Conservation (phyloP, 768 basidiomycete genomes). For the Omphalotus guepiniiformis region DNA sequence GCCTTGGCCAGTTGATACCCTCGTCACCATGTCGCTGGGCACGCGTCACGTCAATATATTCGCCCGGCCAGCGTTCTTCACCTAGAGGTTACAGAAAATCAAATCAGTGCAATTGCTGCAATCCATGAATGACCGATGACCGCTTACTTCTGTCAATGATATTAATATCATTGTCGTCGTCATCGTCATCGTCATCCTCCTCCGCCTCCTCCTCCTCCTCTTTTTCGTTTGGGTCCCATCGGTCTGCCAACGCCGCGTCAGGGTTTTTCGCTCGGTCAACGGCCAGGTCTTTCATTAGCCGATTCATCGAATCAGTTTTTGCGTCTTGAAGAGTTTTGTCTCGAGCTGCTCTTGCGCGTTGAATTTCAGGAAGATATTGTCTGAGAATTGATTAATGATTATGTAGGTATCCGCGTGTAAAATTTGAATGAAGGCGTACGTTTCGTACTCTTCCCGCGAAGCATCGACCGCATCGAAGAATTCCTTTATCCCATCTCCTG, state of each 20-base stretch:
- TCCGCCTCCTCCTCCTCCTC: slow-evolving; percentile 38
- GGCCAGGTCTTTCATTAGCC: slow-evolving; percentile 74
- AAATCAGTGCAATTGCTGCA: slow-evolving; percentile 3
- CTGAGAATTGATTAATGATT: slow-evolving; percentile 33
- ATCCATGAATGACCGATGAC: background rate
- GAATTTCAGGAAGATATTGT: slow-evolving; percentile 89
- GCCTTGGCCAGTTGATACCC: slow-evolving; percentile 69
- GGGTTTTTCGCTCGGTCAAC: slow-evolving; percentile 71
- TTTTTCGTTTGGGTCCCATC: slow-evolving; percentile 59
- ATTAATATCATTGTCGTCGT: slow-evolving; percentile 48
- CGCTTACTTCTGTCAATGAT: slow-evolving; percentile 71
- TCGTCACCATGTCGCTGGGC: slow-evolving; percentile 51
- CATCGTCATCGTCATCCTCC: slow-evolving; percentile 51
- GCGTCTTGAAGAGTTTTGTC: slow-evolving; percentile 59
- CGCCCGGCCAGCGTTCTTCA: slow-evolving; percentile 66
- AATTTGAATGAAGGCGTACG: slow-evolving; percentile 40
- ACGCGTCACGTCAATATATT: slow-evolving; percentile 72
- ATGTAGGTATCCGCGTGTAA: slow-evolving; percentile 4
- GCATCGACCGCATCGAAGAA: slow-evolving; percentile 92
- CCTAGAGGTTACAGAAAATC: slow-evolving; percentile 32
- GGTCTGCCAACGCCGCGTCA: slow-evolving; percentile 46
- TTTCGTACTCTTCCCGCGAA: slow-evolving; percentile 84
- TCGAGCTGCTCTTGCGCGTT: slow-evolving; percentile 59
- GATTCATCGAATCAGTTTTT: slow-evolving; percentile 73
- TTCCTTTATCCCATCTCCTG: slow-evolving; percentile 88